Evolutionary conservation across 1,284 basidiomycete species (phyloP).

Genomic region (Fomitopsis palustris): DNA sequence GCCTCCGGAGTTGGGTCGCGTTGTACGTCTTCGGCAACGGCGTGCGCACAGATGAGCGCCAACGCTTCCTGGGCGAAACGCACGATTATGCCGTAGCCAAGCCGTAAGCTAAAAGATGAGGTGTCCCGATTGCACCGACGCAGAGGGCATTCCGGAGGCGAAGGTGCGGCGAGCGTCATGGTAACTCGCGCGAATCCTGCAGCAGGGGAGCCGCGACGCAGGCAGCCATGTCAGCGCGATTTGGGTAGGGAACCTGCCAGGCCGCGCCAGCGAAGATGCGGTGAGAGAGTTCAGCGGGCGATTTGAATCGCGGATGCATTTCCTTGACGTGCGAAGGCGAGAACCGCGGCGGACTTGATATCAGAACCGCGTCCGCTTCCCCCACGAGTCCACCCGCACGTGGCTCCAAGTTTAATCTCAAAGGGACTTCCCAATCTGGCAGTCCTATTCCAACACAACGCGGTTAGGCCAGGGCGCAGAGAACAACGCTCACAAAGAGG

Average conservation of each 20-base stretch:
- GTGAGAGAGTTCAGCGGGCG: neutral
- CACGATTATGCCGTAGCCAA: neutral
- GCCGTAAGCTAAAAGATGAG: too few relatives aligned
- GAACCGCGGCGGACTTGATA: neutral
- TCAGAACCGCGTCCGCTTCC: neutral
- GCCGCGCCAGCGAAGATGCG: neutral
- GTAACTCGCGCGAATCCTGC: neutral
- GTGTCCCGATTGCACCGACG: neutral
- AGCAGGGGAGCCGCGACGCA: neutral
- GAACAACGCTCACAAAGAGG: neutral
- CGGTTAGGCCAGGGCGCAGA: neutral
- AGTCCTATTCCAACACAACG: neutral
- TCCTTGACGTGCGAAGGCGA: neutral
- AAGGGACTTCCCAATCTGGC: neutral
- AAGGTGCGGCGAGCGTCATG: neutral
- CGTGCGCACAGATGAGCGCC: neutral
- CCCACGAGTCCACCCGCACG: neutral
- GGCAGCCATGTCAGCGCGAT: neutral
- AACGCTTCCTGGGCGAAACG: neutral
- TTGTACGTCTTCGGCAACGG: conserved; percentile 3
- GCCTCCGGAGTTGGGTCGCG: neutral
- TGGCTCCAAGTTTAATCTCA: neutral
- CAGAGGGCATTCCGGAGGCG: neutral
- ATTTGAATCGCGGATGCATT: neutral
- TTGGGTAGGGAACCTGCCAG: neutral